These are phyloP conservation scores for Carpinus viminea DNA, from an alignment of 306 rosid species.

Conservation along the genomic window DNA sequence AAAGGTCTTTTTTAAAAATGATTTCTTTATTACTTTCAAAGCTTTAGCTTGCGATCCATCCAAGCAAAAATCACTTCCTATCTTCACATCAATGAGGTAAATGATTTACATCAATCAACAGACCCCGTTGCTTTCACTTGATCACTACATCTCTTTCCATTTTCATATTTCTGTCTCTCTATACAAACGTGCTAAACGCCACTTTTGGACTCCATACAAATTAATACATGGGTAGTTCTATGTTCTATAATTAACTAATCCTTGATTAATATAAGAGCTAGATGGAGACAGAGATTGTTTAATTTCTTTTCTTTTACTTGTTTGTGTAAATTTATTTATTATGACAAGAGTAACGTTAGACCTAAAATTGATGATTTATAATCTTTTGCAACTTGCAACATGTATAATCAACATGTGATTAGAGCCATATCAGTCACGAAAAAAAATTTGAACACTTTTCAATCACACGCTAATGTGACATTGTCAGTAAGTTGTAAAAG, in stretches of 20 bases:
- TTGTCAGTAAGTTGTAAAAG: no score
- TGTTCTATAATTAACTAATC: neutral
- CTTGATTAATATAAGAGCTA: neutral
- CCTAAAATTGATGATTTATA: no score
- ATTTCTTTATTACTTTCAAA: slow-evolving; percentile 64
- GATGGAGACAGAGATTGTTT: slow-evolving; percentile 1
- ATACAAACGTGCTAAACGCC: neutral
- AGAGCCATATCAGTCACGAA: no score
- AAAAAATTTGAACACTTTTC: no score
- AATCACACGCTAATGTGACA: no score
- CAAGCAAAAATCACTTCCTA: slow-evolving; percentile 79
- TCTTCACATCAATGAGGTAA: slow-evolving; percentile 80
- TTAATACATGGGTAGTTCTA: neutral
- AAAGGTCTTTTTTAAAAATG: slow-evolving; percentile 47
- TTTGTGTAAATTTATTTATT: neutral
- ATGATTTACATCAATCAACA: slow-evolving; percentile 74
- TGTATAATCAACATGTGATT: no score
- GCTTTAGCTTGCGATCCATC: slow-evolving; percentile 92
- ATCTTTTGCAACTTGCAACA: no score
- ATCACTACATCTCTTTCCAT: slow-evolving; percentile 38
- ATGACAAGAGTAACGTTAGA: neutral
- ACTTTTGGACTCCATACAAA: neutral
- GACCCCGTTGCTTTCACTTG: slow-evolving; percentile 32
- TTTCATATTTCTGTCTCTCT: neutral
- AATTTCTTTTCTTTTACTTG: neutral